Conservation (phyloP, 768 basidiomycete genomes). For the Lentinula detonsa region DNA sequence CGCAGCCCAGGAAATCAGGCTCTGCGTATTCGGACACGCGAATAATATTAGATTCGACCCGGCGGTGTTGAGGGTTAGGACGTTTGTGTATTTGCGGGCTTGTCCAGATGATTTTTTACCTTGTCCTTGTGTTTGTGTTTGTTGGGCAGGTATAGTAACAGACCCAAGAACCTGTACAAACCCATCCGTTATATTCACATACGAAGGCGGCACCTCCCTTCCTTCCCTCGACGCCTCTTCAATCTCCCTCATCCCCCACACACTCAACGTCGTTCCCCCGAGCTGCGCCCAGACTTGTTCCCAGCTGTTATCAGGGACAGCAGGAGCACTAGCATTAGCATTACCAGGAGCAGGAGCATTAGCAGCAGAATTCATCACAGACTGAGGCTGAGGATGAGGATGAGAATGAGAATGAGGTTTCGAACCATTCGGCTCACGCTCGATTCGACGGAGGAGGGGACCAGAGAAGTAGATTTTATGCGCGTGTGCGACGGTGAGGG, state of each 20-base stretch:
- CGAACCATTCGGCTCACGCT: slow-evolving; percentile 73
- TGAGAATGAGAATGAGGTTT: slow-evolving; percentile 30
- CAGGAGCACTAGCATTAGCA: too few relatives aligned
- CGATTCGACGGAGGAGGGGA: slow-evolving; percentile 69
- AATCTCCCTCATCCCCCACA: slow-evolving; percentile 89
- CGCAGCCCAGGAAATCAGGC: slow-evolving; percentile 84
- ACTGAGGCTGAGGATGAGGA: slow-evolving; percentile 21
- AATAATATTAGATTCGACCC: slow-evolving; percentile 88
- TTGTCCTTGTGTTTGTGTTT: too few relatives aligned
- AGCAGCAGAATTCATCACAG: too few relatives aligned
- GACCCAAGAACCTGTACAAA: slow-evolving; percentile 77
- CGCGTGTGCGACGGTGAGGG: slow-evolving; percentile 67
- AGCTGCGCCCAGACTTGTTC: slow-evolving; percentile 86
- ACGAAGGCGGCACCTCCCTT: slow-evolving; percentile 78
- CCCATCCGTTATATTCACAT: slow-evolving; percentile 88
- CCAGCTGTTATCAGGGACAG: slow-evolving; percentile 60
- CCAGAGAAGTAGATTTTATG: slow-evolving; percentile 88
- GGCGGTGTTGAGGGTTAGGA: slow-evolving; percentile 90
- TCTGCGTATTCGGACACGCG: slow-evolving; percentile 67
- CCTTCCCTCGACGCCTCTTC: slow-evolving; percentile 79
- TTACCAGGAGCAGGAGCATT: too few relatives aligned
- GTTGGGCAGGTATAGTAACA: slow-evolving; percentile 46
- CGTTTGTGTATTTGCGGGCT: slow-evolving; percentile 59
- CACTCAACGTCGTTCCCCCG: slow-evolving; percentile 81
- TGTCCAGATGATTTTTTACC: slow-evolving; percentile 27